Evolutionary conservation across 495 filamentous ascomycete species (phyloP), one percentile per base, ranked within the genome.

Genomic region (Podospora anserina): DNA sequence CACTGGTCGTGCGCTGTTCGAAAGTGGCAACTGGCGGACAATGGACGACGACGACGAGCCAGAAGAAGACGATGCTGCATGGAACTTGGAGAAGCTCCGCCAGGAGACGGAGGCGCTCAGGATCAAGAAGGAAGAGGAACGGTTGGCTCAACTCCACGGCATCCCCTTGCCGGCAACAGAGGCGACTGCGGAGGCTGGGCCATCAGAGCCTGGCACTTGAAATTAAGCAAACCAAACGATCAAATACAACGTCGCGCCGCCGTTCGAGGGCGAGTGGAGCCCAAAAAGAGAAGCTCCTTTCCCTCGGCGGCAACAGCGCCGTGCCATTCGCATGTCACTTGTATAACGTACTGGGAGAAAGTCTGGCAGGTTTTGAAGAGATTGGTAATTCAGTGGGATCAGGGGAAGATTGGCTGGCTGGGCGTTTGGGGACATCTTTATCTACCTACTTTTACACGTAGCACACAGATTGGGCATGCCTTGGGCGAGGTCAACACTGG

Each of bases 1-100:
- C 19, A 99, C 96, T 30, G 95, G 95, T 71, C 86, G 94, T 79
- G 90, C 92, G 28, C 82, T 99, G 80, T 99, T 99, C 78, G 95
- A 99, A 80, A 92, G 91, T 78, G 95, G 95, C 71, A 93, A 94
- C 78, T 99, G 96, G 96, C 83, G 87, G 67, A 85, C 80, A 62
- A 88, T 87, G 61, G 89, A 88, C 23, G 88, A 88, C 13, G 86
- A 87, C 44, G 86, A 87, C n/a, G 87, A 85, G 4, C 84, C 84
- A 6, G 84, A 83, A 28, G 85, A 83, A 5, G 87, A 87, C 62
- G 88, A 89, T 23, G 88, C 84, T 60, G 78, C 79, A 23, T 97
- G 89, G 86, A 93, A 97, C 79, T 81, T 98, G 75, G 89, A 90
- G 72, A 91, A 88, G 34, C 76, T 91, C 74, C 87, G 88, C 61